These are phyloP conservation scores for Xylaria bambusicola DNA, from an alignment of 495 filamentous ascomycete genomes.

Conservation along the genomic window DNA sequence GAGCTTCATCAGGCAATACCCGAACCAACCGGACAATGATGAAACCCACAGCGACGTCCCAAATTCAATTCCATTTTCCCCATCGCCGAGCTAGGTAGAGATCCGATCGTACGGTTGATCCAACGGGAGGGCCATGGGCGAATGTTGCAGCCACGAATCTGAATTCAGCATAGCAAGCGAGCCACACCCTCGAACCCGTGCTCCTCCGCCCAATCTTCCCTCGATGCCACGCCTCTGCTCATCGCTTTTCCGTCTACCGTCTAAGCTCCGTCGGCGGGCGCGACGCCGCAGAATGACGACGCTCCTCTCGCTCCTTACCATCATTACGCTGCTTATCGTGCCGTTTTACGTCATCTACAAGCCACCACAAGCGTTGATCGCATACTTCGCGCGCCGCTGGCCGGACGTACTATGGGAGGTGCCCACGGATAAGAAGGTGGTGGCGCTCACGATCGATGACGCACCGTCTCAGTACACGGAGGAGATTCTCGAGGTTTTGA, in stretches of 20 bases:
- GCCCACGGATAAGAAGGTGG: constrained; percentile 54
- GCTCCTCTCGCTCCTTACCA: constrained; percentile 54
- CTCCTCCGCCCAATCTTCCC: constrained; percentile 7
- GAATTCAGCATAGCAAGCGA: constrained; percentile 1
- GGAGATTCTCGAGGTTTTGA: constrained; percentile 67
- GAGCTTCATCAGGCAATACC: no score
- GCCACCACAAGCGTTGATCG: constrained; percentile 66
- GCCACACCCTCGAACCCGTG: background rate
- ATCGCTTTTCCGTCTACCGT: constrained; percentile 51
- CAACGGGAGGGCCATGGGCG: background rate
- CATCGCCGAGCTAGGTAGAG: background rate
- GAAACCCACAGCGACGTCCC: background rate
- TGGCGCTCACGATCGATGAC: constrained; percentile 86
- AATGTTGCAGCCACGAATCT: constrained; percentile 16
- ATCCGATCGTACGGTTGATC: background rate
- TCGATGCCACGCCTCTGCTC: constrained; percentile 39
- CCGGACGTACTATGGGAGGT: constrained; percentile 76
- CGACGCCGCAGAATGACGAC: constrained; percentile 57
- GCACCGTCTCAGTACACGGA: constrained; percentile 71
- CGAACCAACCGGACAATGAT: background rate
- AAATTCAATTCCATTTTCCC: background rate
- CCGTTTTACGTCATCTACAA: constrained; percentile 73
- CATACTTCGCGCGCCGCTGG: constrained; percentile 67
- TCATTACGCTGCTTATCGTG: constrained; percentile 47
- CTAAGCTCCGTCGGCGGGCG: constrained; percentile 53